These are phyloP conservation scores for Fremontodendron californicum DNA, from an alignment of 345 rosid genomes.

Conservation along the genomic window DNA sequence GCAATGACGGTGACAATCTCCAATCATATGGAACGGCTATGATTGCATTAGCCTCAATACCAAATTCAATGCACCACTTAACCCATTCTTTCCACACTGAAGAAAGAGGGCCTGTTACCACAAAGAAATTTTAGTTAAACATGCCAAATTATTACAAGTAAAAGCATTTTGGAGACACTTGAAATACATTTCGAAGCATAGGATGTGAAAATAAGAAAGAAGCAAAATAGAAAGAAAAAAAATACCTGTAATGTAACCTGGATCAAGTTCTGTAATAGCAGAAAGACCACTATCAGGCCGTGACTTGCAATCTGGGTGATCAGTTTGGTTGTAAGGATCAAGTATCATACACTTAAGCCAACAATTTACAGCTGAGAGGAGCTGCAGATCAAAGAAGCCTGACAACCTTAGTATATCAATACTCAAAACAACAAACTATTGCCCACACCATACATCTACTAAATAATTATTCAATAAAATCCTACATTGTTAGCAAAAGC, in stretches of 20 bases:
- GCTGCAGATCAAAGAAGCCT: slow-evolving; percentile 42
- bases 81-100: slow-evolving; percentile 99
- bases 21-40: slow-evolving; percentile 97
- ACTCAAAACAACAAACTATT: background rate
- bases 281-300: slow-evolving; percentile 96
- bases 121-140: slow-evolving; percentile 2
- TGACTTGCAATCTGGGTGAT: slow-evolving; percentile 94
- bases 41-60: slow-evolving; percentile 88
- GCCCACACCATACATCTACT: background rate
- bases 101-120: slow-evolving; percentile 81
- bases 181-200: background rate
- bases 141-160: slow-evolving; percentile 5
- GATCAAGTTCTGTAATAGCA: slow-evolving; percentile 95
- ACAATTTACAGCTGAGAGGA: slow-evolving; percentile 95
- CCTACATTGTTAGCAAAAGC: background rate
- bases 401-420: background rate
- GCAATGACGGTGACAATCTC: slow-evolving; percentile 92
- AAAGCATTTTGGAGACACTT: slow-evolving; percentile 9
- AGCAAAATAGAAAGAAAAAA: background rate
- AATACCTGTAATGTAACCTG: slow-evolving; percentile 87
- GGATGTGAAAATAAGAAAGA: background rate
- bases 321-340: slow-evolving; percentile 94
- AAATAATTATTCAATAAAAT: background rate
- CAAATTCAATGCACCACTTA: slow-evolving; percentile 97
- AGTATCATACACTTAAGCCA: slow-evolving; percentile 95